These are phyloP conservation scores for Verticillium nubilum DNA, from an alignment of 2,329 filamentous ascomycete species.

Conservation along the genomic window DNA sequence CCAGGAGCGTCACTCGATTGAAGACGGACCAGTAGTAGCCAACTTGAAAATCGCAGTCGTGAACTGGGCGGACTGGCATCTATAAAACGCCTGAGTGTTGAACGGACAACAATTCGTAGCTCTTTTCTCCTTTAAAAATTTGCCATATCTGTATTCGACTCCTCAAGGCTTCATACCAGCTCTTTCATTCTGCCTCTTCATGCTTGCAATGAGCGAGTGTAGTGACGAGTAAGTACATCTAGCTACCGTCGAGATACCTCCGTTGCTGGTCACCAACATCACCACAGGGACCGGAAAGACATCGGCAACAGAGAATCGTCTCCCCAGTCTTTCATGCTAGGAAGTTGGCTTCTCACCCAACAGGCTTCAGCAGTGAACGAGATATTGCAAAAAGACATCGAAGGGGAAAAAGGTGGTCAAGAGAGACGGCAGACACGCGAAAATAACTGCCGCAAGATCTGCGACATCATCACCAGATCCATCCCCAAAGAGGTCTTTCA, in stretches of 20 bases:
- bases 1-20: too few relatives aligned
- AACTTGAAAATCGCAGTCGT: too few relatives aligned
- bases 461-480: not conserved
- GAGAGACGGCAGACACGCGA: not conserved
- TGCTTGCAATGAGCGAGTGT: too few relatives aligned
- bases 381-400: not conserved
- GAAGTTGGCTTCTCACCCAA: not conserved
- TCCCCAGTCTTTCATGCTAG: not conserved
- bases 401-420: not conserved
- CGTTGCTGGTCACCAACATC: constrained; percentile 2
- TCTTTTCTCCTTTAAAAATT: too few relatives aligned
- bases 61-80: too few relatives aligned
- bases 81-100: too few relatives aligned
- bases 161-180: too few relatives aligned
- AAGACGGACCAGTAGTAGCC: too few relatives aligned
- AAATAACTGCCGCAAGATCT: not conserved
- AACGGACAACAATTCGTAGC: too few relatives aligned
- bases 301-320: not conserved
- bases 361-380: not conserved
- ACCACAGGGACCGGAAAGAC: constrained; percentile 2
- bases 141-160: too few relatives aligned
- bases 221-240: too few relatives aligned
- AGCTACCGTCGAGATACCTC: constrained; percentile 1
- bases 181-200: too few relatives aligned
- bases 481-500: not conserved